A percentile compares a stretch with the other conserved stretches of the same genome.
These are phyloP conservation scores for Chondrus crispus DNA, from an alignment of 23 red algal genomes.

Conservation along the genomic window DNA sequence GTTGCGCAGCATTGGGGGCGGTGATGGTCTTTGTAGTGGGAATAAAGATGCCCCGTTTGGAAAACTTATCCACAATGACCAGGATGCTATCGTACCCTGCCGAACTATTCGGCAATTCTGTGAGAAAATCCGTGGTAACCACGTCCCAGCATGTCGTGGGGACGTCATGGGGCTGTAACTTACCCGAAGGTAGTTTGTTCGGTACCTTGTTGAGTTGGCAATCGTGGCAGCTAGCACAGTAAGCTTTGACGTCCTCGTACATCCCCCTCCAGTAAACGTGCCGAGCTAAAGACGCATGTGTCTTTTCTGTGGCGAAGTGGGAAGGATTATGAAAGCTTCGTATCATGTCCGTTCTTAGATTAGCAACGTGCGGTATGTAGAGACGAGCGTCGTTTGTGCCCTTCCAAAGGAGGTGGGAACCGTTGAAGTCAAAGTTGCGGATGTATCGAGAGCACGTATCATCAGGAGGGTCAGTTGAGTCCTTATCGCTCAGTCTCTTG, in stretches of 20 bases:
- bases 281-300: background rate
- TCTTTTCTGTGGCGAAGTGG: background rate
- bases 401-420: background rate
- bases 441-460: background rate
- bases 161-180: conserved; percentile 4
- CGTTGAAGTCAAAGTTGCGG: background rate
- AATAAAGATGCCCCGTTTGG: conserved; percentile 23
- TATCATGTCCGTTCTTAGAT: background rate
- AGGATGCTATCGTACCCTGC: background rate
- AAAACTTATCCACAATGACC: conserved; percentile 28
- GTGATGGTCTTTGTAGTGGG: background rate
- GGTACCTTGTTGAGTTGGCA: conserved; percentile 29
- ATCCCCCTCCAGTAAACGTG: background rate
- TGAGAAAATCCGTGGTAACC: background rate
- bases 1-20: background rate
- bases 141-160: conserved; percentile 5
- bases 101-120: background rate
- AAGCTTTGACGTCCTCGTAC: conserved; percentile 4
- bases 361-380: background rate
- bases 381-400: background rate
- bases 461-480: background rate
- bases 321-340: background rate
- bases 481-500: background rate
- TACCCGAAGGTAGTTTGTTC: background rate
- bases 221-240: background rate